Evolutionary conservation across 2,329 filamentous ascomycete genomes (phyloP).

Genomic region (Trichophaea hybrida): DNA sequence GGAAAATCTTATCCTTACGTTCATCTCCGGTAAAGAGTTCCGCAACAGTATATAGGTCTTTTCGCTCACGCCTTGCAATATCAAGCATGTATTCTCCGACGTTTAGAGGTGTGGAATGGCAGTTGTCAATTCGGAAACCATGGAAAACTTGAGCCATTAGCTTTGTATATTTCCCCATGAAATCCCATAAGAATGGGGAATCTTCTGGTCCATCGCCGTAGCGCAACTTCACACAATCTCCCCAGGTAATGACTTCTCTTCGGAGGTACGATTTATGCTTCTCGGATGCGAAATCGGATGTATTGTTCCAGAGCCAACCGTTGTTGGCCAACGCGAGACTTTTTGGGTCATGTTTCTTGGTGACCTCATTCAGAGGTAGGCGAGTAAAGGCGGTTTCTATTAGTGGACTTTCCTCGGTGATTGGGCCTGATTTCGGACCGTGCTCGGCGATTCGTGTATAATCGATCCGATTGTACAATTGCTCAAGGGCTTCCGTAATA

Average conservation of each 20-base stretch:
- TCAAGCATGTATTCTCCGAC: slow-evolving; percentile 93
- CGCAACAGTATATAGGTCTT: slow-evolving; percentile 80
- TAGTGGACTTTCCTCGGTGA: slow-evolving; percentile 62
- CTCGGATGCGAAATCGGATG: slow-evolving; percentile 84
- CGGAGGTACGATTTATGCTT: slow-evolving; percentile 86
- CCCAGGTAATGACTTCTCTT: slow-evolving; percentile 94
- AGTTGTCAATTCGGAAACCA: slow-evolving; percentile 95
- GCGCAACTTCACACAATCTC: slow-evolving; percentile 91
- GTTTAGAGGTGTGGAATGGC: slow-evolving; percentile 86
- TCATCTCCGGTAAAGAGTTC: slow-evolving; percentile 94
- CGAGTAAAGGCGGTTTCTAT: slow-evolving; percentile 94
- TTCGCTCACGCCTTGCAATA: slow-evolving; percentile 73
- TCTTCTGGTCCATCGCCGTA: slow-evolving; percentile 71
- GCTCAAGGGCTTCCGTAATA: slow-evolving; percentile 66
- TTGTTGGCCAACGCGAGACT: slow-evolving; percentile 83
- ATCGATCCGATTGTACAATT: slow-evolving; percentile 87
- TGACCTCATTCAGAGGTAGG: slow-evolving; percentile 62
- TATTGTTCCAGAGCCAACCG: slow-evolving; percentile 97
- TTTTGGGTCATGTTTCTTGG: slow-evolving; percentile 58
- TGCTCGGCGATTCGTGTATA: slow-evolving; percentile 87
- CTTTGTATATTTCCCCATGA: slow-evolving; percentile 84
- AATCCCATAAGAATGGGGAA: slow-evolving; percentile 87
- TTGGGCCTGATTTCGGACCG: slow-evolving; percentile 70
- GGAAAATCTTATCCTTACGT: slow-evolving; percentile 90
- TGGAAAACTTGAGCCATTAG: slow-evolving; percentile 89